Base-by-base conservation (phyloP, 495 filamentous ascomycete species). In the Polyplosphaeria fusca region DNA sequence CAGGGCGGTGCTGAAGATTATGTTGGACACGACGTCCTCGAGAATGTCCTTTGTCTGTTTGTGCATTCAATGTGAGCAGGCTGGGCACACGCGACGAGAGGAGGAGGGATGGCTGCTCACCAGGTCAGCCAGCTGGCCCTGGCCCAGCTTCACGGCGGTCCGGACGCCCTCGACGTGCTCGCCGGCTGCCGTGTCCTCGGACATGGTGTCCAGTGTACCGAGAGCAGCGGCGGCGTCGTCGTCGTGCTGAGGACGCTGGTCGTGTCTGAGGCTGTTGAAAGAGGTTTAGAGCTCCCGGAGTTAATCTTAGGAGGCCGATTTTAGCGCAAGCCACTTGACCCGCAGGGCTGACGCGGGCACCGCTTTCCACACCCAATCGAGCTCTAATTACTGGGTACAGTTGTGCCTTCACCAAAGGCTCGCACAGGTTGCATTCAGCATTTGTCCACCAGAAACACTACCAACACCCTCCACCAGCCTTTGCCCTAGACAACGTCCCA, bases 401-500 rank as follows among this genome's bases (percentile, higher is more conserved):
- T 35, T 35, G 30, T 45, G 16, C 4, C 3, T 22, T 9, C 14
- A 22, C 42, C 4, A 5, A 13, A 22, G 4, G 22, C 42, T 14
- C 14, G 5, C 14, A 11, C 23, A 48, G 16, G 45, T 48, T 28
- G 9, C 14, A 32, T 7, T n/a, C 23, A 2, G 3, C 40, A 2
- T 37, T 2, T 39, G 4, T 19, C n/a, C n/a, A n/a, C n/a, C n/a
- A n/a, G n/a, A n/a, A n/a, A n/a, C n/a, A n/a, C n/a, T n/a, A n/a
- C n/a, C n/a, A n/a, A n/a, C n/a, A n/a, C n/a, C n/a, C n/a, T 12
- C 24, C 35, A 30, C 18, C 9, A 16, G 23, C 27, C 18, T 2
- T 18, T 3, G 18, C 14, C 20, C 20, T 26, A 63, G 11, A 58
- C 48, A 12, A 65, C 49, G 63, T 91, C 86, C 93, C 93, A 98